phyloP scores from a whole-genome alignment of 805 yeast species.

The Isabelozyma pseudorhagii region DNA sequence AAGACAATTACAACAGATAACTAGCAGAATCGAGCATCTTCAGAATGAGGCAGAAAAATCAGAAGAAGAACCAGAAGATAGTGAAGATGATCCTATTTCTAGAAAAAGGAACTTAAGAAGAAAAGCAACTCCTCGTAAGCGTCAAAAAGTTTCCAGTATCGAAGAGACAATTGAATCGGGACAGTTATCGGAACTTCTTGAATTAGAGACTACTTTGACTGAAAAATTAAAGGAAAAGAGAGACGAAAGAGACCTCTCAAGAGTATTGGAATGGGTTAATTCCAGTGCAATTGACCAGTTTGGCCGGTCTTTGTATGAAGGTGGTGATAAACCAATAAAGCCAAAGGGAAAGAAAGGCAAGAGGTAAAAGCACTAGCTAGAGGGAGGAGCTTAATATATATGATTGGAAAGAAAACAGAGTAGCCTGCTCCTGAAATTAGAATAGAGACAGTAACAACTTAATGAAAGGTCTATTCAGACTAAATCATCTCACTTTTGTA shows the following conservation, averaged over 20 bases:
- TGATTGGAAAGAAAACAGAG: neutral
- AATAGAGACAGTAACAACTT: no score
- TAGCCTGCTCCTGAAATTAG: neutral
- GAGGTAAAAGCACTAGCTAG: constrained; percentile 1
- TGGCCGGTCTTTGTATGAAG: constrained; percentile 57
- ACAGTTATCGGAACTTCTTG: constrained; percentile 19
- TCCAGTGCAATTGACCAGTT: constrained; percentile 49
- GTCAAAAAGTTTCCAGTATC: constrained; percentile 26
- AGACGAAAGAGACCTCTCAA: constrained; percentile 38
- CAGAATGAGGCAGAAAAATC: constrained; percentile 6
- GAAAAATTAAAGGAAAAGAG: constrained; percentile 27
- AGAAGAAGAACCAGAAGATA: constrained; percentile 26
- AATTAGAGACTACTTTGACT: constrained; percentile 22
- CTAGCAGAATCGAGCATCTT: constrained; percentile 11
- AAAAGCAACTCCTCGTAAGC: constrained; percentile 29
- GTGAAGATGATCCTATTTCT: constrained; percentile 26
- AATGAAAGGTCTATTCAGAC: no score
- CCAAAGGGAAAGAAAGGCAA: constrained; percentile 12
- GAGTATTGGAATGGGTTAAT: constrained; percentile 63
- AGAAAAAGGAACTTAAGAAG: constrained; percentile 30
- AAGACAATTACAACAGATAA: constrained; percentile 35
- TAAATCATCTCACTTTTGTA: neutral
- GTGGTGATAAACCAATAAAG: constrained; percentile 35
- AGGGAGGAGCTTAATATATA: neutral
- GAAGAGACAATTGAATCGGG: constrained; percentile 29